These are phyloP conservation scores for Kodamaea suecica DNA, from an alignment of 1,139 yeast species.

Conservation along the genomic window DNA sequence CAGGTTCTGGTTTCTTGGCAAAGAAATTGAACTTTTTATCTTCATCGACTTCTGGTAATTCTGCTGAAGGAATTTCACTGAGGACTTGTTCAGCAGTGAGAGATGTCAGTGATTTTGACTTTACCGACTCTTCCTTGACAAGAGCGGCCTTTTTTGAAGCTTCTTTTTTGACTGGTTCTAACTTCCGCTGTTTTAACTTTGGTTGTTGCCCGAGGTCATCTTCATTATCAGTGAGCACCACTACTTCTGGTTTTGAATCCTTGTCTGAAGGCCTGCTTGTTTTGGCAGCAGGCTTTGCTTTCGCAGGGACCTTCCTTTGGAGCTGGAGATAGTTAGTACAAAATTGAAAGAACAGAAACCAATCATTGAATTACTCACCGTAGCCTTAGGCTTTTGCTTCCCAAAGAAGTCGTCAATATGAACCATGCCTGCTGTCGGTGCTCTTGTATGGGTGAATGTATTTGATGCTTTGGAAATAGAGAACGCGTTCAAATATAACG, in stretches of 20 bases:
- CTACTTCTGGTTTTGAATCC: too few relatives aligned
- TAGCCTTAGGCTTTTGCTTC: constrained; percentile 4
- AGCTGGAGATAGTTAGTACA: constrained; percentile 10
- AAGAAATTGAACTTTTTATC: constrained; percentile 55
- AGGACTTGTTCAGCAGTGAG: constrained; percentile 53
- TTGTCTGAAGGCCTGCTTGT: not conserved
- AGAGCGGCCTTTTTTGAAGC: not conserved
- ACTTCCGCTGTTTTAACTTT: too few relatives aligned
- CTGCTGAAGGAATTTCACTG: constrained; percentile 65
- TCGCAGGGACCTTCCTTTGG: constrained; percentile 5
- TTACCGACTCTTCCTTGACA: constrained; percentile 8
- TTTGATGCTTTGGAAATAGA: too few relatives aligned
- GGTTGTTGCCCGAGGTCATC: too few relatives aligned
- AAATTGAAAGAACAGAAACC: not conserved
- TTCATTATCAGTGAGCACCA: too few relatives aligned
- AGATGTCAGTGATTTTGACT: constrained; percentile 5
- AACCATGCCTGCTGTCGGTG: constrained; percentile 26
- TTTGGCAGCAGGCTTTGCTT: not conserved
- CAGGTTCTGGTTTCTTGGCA: constrained; percentile 38
- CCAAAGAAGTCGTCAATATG: constrained; percentile 32
- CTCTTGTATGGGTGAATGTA: constrained; percentile 16
- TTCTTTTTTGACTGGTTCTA: too few relatives aligned
- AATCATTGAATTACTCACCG: constrained; percentile 4
- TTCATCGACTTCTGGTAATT: constrained; percentile 54
- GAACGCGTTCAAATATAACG: too few relatives aligned